Evolutionary conservation across 768 basidiomycete species (phyloP).

Genomic region (Leccinum imitatum): DNA sequence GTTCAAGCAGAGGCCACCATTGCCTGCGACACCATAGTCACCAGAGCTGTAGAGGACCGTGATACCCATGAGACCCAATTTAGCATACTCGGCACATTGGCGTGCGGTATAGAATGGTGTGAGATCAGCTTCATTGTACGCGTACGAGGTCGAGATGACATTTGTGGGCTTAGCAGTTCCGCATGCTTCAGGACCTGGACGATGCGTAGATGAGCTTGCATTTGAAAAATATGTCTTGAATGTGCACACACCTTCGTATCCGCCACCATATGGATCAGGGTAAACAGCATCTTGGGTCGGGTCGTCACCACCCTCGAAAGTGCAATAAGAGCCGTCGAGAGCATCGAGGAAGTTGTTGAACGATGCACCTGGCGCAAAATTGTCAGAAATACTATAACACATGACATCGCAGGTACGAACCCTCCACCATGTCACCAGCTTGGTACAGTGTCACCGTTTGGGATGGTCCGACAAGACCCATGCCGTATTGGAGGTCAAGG

Average conservation of each 20-base stretch:
- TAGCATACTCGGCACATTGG: slow-evolving; percentile 47
- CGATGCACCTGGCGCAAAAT: slow-evolving; percentile 13
- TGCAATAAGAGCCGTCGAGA: slow-evolving; percentile 34
- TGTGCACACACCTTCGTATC: slow-evolving; percentile 19
- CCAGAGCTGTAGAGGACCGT: slow-evolving; percentile 46
- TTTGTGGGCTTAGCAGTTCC: slow-evolving; percentile 35
- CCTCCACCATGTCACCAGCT: slow-evolving; percentile 29
- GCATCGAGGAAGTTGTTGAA: slow-evolving; percentile 39
- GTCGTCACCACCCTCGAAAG: slow-evolving; percentile 37
- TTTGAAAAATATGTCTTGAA: not conserved
- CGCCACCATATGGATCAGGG: slow-evolving; percentile 24
- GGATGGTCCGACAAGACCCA: slow-evolving; percentile 25
- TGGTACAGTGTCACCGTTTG: slow-evolving; percentile 24
- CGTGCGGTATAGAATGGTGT: slow-evolving; percentile 38
- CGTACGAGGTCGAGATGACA: slow-evolving; percentile 44
- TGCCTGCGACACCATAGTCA: slow-evolving; percentile 45
- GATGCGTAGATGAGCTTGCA: not conserved
- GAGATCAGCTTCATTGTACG: slow-evolving; percentile 36
- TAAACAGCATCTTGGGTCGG: slow-evolving; percentile 26
- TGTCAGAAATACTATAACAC: not conserved
- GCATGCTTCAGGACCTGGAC: slow-evolving; percentile 35
- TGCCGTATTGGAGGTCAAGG: slow-evolving; percentile 34
- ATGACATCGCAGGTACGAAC: slow-evolving; percentile 5
- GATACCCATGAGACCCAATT: slow-evolving; percentile 42
- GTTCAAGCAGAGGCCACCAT: slow-evolving; percentile 31